phyloP scores from a whole-genome alignment of 805 yeast species.

The Naumovozyma castellii region DNA sequence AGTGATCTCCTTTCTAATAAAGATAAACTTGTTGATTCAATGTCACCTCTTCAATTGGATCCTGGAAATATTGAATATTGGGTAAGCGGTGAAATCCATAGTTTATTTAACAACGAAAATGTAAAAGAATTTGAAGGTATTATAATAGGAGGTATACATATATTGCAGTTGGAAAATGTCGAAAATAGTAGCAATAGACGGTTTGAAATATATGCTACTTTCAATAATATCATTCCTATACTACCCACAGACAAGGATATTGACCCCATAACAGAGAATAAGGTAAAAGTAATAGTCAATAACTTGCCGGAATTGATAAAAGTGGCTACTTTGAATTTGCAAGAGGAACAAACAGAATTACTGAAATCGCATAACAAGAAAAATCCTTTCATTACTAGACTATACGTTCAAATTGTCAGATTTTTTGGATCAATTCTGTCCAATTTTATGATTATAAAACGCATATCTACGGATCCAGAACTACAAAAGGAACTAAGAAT shows the following conservation, averaged over 20 bases:
- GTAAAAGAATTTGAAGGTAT: conserved; percentile 17
- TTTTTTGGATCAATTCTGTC: conserved; percentile 19
- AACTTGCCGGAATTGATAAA: conserved; percentile 10
- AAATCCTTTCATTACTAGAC: conserved; percentile 24
- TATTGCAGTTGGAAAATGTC: conserved; percentile 6
- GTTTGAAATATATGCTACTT: conserved; percentile 28
- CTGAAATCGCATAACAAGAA: conserved; percentile 9
- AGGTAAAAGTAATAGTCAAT: conserved; percentile 12
- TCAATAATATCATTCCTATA: conserved; percentile 22
- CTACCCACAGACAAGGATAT: conserved; percentile 2
- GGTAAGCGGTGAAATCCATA: conserved; percentile 25
- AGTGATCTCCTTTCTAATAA: neutral
- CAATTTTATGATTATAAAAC: conserved; percentile 16
- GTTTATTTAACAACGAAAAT: conserved; percentile 11
- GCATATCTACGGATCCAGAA: conserved; percentile 7
- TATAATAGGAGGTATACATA: conserved; percentile 19
- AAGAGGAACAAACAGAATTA: conserved; percentile 11
- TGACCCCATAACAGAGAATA: conserved; percentile 11
- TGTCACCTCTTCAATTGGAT: neutral
- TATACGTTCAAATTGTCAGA: conserved; percentile 25
- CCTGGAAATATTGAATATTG: conserved; percentile 17
- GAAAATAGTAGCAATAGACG: conserved; percentile 6
- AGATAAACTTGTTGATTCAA: neutral
- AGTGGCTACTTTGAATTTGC: conserved; percentile 12
- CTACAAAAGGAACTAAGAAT: conserved; percentile 10